A percentile compares a stretch with the other conserved stretches of the same genome.
phyloP scores from a whole-genome alignment of 768 basidiomycete species.

The Auriscalpium vulgare region DNA sequence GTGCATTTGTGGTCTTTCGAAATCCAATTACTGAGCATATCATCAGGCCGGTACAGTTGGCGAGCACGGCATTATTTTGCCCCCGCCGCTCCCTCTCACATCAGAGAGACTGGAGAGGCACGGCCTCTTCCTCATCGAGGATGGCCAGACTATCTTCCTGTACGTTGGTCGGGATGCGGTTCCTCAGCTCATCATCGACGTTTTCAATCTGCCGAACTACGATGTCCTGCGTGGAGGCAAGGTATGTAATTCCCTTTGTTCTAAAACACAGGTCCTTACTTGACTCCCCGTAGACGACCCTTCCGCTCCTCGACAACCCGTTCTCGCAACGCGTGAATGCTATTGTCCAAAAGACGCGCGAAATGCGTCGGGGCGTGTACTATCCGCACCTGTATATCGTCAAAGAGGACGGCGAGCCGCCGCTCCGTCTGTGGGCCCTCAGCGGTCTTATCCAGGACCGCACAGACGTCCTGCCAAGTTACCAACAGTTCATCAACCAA shows the following conservation, averaged over 20 bases:
- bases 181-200: slow-evolving; percentile 89
- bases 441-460: slow-evolving; percentile 93
- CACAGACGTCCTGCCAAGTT: slow-evolving; percentile 89
- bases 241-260: slow-evolving; percentile 34
- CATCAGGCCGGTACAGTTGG: slow-evolving; percentile 82
- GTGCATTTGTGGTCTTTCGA: background rate
- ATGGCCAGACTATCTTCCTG: slow-evolving; percentile 95
- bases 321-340: slow-evolving; percentile 96
- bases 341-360: slow-evolving; percentile 88
- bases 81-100: slow-evolving; percentile 81
- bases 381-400: slow-evolving; percentile 92
- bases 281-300: slow-evolving; percentile 50
- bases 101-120: slow-evolving; percentile 94
- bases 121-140: slow-evolving; percentile 94
- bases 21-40: slow-evolving; percentile 7
- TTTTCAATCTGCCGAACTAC: slow-evolving; percentile 85
- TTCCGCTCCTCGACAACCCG: slow-evolving; percentile 85
- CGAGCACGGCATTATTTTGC: slow-evolving; percentile 82
- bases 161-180: slow-evolving; percentile 99
- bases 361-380: slow-evolving; percentile 88
- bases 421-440: slow-evolving; percentile 90
- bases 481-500: slow-evolving; percentile 87
- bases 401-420: slow-evolving; percentile 96
- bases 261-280: background rate
- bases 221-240: slow-evolving; percentile 90